Base-by-base conservation (phyloP, 768 basidiomycete genomes). In the Boletus rex-veris region DNA sequence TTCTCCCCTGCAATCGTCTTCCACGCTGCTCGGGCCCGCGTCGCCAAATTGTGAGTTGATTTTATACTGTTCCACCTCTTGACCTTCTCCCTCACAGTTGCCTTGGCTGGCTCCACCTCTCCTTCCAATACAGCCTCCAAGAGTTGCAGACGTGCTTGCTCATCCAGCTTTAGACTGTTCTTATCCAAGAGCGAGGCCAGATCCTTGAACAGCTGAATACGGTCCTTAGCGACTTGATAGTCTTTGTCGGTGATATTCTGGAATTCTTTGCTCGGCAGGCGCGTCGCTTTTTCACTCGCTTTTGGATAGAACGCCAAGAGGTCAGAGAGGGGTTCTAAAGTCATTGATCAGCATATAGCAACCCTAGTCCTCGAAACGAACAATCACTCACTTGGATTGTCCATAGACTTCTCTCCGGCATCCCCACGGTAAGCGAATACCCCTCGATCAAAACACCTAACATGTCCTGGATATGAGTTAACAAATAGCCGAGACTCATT, bases 401-500 rank as follows among this genome's bases (percentile, higher is more conserved):
- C 42, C 2, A 42, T 19, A 7, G 33, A 6, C 4, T 1, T 46
- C 35, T 47, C 55, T 0, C 4, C 3, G 0, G n/a, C 40, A 2
- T 38, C 38, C 1, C 11, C 52, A 5, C 3, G 1, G 12, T 49
- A 61, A 4, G 19, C 7, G 11, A 70, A 68, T 0, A 15, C 30
- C 15, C 11, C 46, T 0, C 59, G 55, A 8, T 70, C 62, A 44
- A 57, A 55, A 30, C 50, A 54, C 4, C 66, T 68, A 10, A 33
- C 1, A 26, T 30, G 19, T 19, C 12, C 10, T 0, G 33, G 5
- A 1, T 15, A 15, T 50, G 11, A 47, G 45, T 21, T 16, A 5
- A 49, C 10, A 16, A 3, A 0, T n/a, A 18, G 47, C 1, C 7
- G n/a, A 45, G 4, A 14, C 1, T 30, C 18, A 0, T 7, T 7